Evolutionary conservation across 2,329 filamentous ascomycete species (phyloP), one percentile per base, ranked within the genome.

Genomic region (Ophiocordyceps camponoti-saundersi): DNA sequence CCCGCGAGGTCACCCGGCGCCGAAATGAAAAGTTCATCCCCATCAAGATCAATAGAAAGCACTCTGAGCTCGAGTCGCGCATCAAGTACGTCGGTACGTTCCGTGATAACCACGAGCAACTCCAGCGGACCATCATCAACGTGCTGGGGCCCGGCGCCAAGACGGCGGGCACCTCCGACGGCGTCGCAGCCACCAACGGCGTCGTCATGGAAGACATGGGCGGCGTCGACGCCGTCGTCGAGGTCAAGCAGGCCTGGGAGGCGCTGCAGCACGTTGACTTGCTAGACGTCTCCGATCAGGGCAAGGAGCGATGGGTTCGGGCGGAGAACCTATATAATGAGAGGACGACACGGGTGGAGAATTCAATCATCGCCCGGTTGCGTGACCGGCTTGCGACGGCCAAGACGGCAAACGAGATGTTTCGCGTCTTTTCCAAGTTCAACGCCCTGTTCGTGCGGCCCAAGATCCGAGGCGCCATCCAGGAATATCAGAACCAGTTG

Each of bases 341-440:
- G 62, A 83, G 93, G 39, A 98, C 93, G 11, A 90, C 92, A 18
- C 80, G 92, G 50, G 92, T 99, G 5, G 92, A 99, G 62, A 98
- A 98, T 65, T 95, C 92, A 3, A 98, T 99, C 63, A 99, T 99
- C 61, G 88, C 92, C 32, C 78, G 88, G 47, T 72, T 98, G 30
- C 78, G 92, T 57, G 92, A 98, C 64, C 84, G 92, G 49, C 74
- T 98, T 48, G 92, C 89, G 15, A 95, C 88, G 7, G 90, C 92
- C 13, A 95, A 94, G 71, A 95, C 88, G 51, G 92, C 92, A 40
- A 96, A 94, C 60, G 93, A 98, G 65, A 99, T 98, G 92, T 99
- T 99, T 64, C 85, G 93, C 47, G 92, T 99, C 51, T 98, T 98
- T 63, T 96, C 92, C 46, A 96, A 96, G 61, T 99, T 99, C 75